Percentiles rank a stretch among this genome's conserved stretches.
phyloP scores from a whole-genome alignment of 2,329 filamentous ascomycete species.

The Leptodontidium sp. region DNA sequence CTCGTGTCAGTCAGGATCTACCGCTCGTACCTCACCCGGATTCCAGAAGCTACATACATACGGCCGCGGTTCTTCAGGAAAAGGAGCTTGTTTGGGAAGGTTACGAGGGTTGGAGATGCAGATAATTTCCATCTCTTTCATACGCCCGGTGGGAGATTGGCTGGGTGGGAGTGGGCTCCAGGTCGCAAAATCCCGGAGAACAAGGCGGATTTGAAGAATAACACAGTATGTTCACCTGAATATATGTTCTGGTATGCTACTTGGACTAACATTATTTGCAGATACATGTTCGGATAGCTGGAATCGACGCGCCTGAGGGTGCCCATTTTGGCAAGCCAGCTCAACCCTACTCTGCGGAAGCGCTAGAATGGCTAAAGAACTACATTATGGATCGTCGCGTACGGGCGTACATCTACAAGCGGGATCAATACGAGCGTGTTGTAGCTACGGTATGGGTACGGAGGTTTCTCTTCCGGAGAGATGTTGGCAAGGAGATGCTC shows the following conservation, averaged over 20 bases:
- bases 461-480: slow-evolving; percentile 68
- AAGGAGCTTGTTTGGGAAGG: slow-evolving; percentile 81
- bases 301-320: slow-evolving; percentile 90
- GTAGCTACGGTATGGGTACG: slow-evolving; percentile 86
- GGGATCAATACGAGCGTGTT: slow-evolving; percentile 91
- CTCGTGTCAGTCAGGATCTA: slow-evolving; percentile 67
- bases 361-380: slow-evolving; percentile 78
- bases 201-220: slow-evolving; percentile 74
- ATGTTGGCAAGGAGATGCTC: slow-evolving; percentile 92
- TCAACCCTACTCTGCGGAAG: slow-evolving; percentile 85
- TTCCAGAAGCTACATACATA: slow-evolving; percentile 80
- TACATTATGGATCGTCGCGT: slow-evolving; percentile 79
- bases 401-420: slow-evolving; percentile 81
- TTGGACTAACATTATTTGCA: slow-evolving; percentile 49
- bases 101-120: slow-evolving; percentile 94
- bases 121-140: slow-evolving; percentile 96
- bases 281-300: slow-evolving; percentile 90
- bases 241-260: slow-evolving; percentile 7
- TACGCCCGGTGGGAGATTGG: slow-evolving; percentile 85
- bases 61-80: slow-evolving; percentile 77
- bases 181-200: slow-evolving; percentile 74
- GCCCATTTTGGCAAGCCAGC: slow-evolving; percentile 90
- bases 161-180: slow-evolving; percentile 92
- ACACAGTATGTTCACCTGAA: slow-evolving; percentile 66
- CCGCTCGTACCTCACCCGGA: slow-evolving; percentile 81